phyloP scores from a whole-genome alignment of 2,329 filamentous ascomycete genomes.

The Colletotrichum chrysophilum region DNA sequence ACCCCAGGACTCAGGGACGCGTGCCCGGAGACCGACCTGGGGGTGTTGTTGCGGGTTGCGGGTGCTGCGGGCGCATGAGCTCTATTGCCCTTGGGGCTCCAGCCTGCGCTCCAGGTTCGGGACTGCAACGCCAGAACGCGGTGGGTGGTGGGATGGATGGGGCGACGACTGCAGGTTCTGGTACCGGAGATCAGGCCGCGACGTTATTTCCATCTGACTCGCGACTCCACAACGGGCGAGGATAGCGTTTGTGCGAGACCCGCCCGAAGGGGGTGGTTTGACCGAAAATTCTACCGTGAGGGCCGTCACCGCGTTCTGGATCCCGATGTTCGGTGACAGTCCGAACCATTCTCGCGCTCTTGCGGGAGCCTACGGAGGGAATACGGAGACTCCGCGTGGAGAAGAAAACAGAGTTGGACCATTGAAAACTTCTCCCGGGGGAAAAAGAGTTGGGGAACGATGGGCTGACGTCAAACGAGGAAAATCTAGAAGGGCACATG shows the following conservation, averaged over 20 bases:
- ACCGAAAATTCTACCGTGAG: constrained; percentile 1
- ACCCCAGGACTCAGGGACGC: not conserved
- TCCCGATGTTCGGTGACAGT: constrained; percentile 4
- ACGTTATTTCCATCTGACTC: not conserved
- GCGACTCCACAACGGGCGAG: not conserved
- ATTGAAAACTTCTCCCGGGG: not conserved
- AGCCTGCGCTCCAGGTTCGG: not conserved
- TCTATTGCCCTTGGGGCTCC: constrained; percentile 6
- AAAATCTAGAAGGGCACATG: constrained; percentile 1
- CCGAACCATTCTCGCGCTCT: not conserved
- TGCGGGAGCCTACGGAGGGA: not conserved
- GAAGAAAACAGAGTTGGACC: not conserved
- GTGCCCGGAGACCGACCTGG: constrained; percentile 3
- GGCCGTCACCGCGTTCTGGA: constrained; percentile 1
- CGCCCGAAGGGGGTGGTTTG: not conserved
- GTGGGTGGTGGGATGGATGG: not conserved
- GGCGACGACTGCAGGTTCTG: not conserved
- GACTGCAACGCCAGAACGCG: not conserved
- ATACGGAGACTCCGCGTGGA: constrained; percentile 7
- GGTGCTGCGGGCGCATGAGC: not conserved
- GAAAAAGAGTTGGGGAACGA: not conserved
- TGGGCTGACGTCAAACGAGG: not conserved
- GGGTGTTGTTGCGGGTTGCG: not conserved
- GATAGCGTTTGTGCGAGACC: constrained; percentile 1
- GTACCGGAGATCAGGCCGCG: not conserved